A percentile compares a stretch with the other conserved stretches of the same genome.
Conservation (phyloP, 2,329 filamentous ascomycete species). For the Neonectria hederae region DNA sequence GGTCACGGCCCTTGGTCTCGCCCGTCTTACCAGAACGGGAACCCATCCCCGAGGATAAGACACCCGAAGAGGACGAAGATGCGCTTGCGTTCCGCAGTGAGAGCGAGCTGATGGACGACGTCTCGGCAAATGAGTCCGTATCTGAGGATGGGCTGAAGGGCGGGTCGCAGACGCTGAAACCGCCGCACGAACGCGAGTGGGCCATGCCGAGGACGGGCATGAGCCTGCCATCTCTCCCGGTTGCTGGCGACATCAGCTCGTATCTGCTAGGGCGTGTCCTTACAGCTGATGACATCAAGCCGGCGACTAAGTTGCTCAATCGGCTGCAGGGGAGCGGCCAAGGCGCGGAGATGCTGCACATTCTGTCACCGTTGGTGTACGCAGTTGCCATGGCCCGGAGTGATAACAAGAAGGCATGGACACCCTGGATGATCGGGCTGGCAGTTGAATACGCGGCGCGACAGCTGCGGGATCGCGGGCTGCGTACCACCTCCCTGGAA, state of each 20-base stretch:
- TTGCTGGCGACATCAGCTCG: constrained; percentile 81
- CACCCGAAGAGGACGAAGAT: constrained; percentile 59
- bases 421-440: constrained; percentile 89
- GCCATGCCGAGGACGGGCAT: constrained; percentile 94
- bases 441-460: constrained; percentile 87
- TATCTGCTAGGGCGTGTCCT: constrained; percentile 92
- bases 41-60: constrained; percentile 69
- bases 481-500: constrained; percentile 87
- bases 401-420: constrained; percentile 82
- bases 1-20: constrained; percentile 81
- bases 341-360: constrained; percentile 89
- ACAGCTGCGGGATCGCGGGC: constrained; percentile 79
- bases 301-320: constrained; percentile 86
- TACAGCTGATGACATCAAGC: constrained; percentile 96
- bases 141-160: constrained; percentile 21
- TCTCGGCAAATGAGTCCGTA: constrained; percentile 46
- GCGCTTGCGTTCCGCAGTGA: constrained; percentile 50
- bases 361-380: constrained; percentile 87
- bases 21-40: constrained; percentile 89
- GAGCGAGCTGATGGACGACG: constrained; percentile 56
- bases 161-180: constrained; percentile 36
- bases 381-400: constrained; percentile 80
- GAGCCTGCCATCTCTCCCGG: constrained; percentile 83
- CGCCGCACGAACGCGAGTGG: constrained; percentile 71
- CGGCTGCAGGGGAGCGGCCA: constrained; percentile 77